These are phyloP conservation scores for Chaetomium cochliodes DNA, from an alignment of 495 filamentous ascomycete genomes.

Conservation along the genomic window DNA sequence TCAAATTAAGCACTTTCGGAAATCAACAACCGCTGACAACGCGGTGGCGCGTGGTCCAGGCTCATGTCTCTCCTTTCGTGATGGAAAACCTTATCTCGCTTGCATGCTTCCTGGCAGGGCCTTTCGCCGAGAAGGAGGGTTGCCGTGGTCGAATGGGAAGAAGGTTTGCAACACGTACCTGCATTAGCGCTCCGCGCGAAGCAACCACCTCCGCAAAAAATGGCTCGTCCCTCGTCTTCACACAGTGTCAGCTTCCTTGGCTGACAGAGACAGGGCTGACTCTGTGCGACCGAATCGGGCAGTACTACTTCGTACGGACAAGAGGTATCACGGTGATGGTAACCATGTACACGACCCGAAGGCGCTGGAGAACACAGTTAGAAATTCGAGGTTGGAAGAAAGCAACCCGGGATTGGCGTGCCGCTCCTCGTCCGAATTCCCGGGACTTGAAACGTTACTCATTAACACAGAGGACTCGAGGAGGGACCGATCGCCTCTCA, in stretches of 20 bases:
- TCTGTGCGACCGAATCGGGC: no score
- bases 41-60: not conserved
- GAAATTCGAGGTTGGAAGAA: no score
- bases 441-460: not conserved
- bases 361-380: no score
- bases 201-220: slow-evolving; percentile 3
- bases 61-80: slow-evolving; percentile 2
- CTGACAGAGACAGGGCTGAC: not conserved
- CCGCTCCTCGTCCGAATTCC: not conserved
- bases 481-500: not conserved
- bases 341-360: no score
- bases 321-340: not conserved
- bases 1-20: slow-evolving; percentile 25
- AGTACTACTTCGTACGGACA: not conserved
- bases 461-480: not conserved
- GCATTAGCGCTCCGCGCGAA: slow-evolving; percentile 23
- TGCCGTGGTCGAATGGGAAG: slow-evolving; percentile 18
- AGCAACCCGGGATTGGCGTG: not conserved
- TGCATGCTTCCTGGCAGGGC: not conserved
- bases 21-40: slow-evolving; percentile 21
- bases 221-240: not conserved
- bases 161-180: slow-evolving; percentile 21
- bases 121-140: slow-evolving; percentile 6
- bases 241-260: slow-evolving; percentile 8
- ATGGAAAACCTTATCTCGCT: slow-evolving; percentile 17